Percentiles rank a stretch among this genome's conserved stretches.
Evolutionary conservation across 2,329 filamentous ascomycete species (phyloP).

Genomic region (Fusarium phyllophilum): DNA sequence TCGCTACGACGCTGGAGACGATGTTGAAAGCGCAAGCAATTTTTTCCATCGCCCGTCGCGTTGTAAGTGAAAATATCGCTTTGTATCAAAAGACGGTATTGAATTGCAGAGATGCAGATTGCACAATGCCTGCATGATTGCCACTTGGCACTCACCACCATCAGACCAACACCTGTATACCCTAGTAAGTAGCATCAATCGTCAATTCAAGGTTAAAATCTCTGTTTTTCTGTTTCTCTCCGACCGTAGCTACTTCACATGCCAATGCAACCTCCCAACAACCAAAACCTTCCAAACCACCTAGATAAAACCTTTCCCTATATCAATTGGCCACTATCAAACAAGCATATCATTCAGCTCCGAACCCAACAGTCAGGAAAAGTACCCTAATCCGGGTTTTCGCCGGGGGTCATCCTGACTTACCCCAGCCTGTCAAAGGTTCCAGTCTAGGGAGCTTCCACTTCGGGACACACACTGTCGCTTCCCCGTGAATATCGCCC

Average conservation of each 20-base stretch:
- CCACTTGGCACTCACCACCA: neutral
- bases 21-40: rapidly evolving
- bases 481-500: constrained; percentile 1
- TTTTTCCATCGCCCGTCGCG: rapidly evolving
- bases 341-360: constrained; percentile 2
- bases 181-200: neutral
- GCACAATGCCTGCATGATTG: neutral
- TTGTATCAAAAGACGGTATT: rapidly evolving
- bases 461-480: constrained; percentile 11
- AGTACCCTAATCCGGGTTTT: neutral
- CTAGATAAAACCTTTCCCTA: neutral
- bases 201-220: neutral
- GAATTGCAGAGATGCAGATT: rapidly evolving
- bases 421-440: constrained; percentile 35
- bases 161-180: neutral
- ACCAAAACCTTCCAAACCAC: neutral
- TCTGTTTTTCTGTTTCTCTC: neutral
- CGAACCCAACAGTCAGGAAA: neutral
- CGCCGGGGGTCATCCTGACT: neutral
- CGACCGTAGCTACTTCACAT: neutral
- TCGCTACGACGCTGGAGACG: rapidly evolving
- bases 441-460: constrained; percentile 26
- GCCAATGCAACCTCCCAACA: neutral
- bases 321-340: constrained; percentile 7
- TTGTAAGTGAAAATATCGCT: rapidly evolving